These are phyloP conservation scores for Cladosporium sp. DNA, from an alignment of 2,329 filamentous ascomycete species.

Conservation along the genomic window DNA sequence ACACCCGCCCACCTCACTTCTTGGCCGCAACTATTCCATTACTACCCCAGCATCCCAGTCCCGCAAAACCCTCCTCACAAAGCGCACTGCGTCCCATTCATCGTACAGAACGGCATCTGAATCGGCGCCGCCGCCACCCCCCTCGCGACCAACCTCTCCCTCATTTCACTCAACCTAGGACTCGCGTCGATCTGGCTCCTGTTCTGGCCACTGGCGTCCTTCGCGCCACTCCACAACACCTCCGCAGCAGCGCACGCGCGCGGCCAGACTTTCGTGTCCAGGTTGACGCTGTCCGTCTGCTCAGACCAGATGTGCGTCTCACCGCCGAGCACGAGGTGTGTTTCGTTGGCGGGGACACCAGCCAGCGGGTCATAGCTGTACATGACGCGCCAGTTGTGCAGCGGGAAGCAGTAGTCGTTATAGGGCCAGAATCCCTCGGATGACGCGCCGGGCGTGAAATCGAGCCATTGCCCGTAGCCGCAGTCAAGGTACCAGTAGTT, in stretches of 20 bases:
- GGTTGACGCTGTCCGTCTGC: constrained; percentile 67
- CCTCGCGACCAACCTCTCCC: constrained; percentile 67
- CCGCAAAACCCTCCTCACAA: constrained; percentile 13
- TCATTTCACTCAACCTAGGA: constrained; percentile 68
- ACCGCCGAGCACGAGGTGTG: constrained; percentile 70
- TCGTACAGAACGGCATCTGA: constrained; percentile 69
- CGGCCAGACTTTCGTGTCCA: constrained; percentile 77
- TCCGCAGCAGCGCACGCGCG: constrained; percentile 69
- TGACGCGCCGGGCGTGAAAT: constrained; percentile 57
- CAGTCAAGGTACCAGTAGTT: constrained; percentile 76
- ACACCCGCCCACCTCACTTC: constrained; percentile 11
- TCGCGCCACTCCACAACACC: constrained; percentile 72
- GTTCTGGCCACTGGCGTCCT: constrained; percentile 63
- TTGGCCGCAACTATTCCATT: neutral
- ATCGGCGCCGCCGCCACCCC: constrained; percentile 64
- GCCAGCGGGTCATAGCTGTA: constrained; percentile 74
- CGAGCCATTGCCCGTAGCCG: constrained; percentile 73
- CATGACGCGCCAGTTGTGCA: constrained; percentile 75
- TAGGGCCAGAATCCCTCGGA: constrained; percentile 62
- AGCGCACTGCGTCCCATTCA: constrained; percentile 51
- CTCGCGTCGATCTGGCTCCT: constrained; percentile 66
- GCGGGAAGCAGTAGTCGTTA: constrained; percentile 73
- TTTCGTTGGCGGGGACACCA: constrained; percentile 57
- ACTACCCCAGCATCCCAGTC: too few relatives aligned
- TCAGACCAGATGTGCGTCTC: constrained; percentile 81